Evolutionary conservation across 805 yeast species (phyloP), one percentile per base, ranked within the genome.

Genomic region (Candida quercuum): DNA sequence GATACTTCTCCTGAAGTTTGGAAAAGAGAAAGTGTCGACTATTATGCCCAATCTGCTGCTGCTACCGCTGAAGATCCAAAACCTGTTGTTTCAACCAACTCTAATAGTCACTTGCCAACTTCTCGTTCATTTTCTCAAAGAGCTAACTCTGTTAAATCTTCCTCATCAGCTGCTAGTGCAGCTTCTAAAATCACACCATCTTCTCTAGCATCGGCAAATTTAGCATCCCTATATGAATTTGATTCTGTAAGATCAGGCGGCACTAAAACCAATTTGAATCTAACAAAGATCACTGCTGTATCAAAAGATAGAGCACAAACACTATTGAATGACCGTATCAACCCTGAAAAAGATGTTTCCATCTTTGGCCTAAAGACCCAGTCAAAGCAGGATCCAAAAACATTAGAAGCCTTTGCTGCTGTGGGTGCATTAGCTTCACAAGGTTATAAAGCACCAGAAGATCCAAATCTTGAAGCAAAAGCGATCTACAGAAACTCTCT

Each of bases 401-500:
- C 64, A 21, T 73, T 72, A 34, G 69, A 64, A 38, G 51, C 54
- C 11, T 65, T 69, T 54, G 82, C 83, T 11, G 71, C 75, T 18
- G 66, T 68, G 31, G 80, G 81, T 21, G 83, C 56, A 0, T 59
- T 73, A 19, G 81, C 82, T 13, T 74, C 82, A 1, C 69, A 72
- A 36, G 59, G 58, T 28, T 59, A 59, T 33, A 49, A 51, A 38
- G 52, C 51, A 45, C 65, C 64, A 40, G 71, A 71, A 18, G 58
- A 60, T 28, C 64, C 62, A 25, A 63, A 72, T 34, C 61, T 74
- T 37, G 69, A 69, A 28, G 76, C 73, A 22, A 72, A 27, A 9
- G 51, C 48, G 17, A 21, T 52, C 16, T 50, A 39, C 39, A 45
- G 35, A 30, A 69, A 66, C 49, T 45, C 70, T 8, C 47, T 69